Percentiles rank a stretch among this genome's conserved stretches.
Evolutionary conservation across 495 filamentous ascomycete species (phyloP).

Genomic region (Penicillium waksmanii): DNA sequence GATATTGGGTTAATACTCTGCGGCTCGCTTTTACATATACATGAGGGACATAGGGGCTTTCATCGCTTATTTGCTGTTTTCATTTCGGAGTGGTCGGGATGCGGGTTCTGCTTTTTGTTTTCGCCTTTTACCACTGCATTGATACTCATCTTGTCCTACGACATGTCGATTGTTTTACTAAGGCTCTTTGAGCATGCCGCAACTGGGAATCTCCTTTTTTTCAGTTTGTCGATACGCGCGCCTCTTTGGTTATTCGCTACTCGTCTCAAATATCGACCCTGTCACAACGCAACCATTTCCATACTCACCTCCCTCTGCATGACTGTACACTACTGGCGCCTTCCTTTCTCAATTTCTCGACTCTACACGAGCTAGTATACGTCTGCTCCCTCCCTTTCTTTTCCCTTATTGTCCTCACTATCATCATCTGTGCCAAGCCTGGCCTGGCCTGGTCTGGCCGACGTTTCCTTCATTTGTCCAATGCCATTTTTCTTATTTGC

Average conservation of each 20-base stretch:
- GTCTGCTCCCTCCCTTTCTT: slow-evolving; percentile 19
- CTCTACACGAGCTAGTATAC: slow-evolving; percentile 29
- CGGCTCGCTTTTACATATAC: slow-evolving; percentile 52
- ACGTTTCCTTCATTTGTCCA: slow-evolving; percentile 11
- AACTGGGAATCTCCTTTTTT: slow-evolving; percentile 17
- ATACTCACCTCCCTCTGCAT: slow-evolving; percentile 32
- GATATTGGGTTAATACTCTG: slow-evolving; percentile 38
- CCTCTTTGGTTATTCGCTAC: slow-evolving; percentile 5
- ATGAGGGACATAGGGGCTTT: slow-evolving; percentile 49
- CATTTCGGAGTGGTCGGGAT: slow-evolving; percentile 38
- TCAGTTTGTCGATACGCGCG: neutral
- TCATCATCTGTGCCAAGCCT: too few species aligned
- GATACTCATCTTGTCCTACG: slow-evolving; percentile 35
- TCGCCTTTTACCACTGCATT: slow-evolving; percentile 26
- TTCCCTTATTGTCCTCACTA: slow-evolving; percentile 23
- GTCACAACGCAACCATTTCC: slow-evolving; percentile 25
- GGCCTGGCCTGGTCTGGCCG: neutral
- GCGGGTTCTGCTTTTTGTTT: slow-evolving; percentile 27
- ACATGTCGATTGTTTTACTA: slow-evolving; percentile 17
- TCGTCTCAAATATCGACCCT: slow-evolving; percentile 1
- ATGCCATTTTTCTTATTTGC: slow-evolving; percentile 25
- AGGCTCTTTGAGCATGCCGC: slow-evolving; percentile 23
- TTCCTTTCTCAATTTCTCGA: slow-evolving; percentile 23
- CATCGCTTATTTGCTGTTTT: slow-evolving; percentile 31
- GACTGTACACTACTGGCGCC: slow-evolving; percentile 46